Base-by-base conservation (phyloP, 495 filamentous ascomycete genomes). In the Lineolata rhizophorae region DNA sequence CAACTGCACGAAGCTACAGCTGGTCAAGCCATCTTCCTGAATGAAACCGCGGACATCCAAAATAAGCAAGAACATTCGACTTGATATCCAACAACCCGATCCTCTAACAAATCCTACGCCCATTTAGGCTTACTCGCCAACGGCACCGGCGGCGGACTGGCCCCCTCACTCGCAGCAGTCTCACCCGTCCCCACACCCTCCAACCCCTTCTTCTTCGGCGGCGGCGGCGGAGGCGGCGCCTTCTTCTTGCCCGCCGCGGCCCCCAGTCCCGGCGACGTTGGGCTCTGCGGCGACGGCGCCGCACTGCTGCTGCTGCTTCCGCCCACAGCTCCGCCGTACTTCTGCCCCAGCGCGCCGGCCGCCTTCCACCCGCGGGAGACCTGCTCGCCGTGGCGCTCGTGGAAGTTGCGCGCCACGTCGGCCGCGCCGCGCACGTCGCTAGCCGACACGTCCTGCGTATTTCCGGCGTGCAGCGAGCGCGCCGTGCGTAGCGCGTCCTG, bases 381-480 rank as follows among this genome's bases (percentile, higher is more conserved):
- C 45, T 82, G 70, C 17, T 72, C 75, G 3, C 68, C 68, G 47
- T 82, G 75, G 29, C 71, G 39, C 47, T 78, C 40, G 71, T 77
- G 32, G 16, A 30, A 13, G 14, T 18, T 18, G 6, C 16, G 6
- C 11, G 16, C 28, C 28, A 18, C 16, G 14, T 8, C 16, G 6
- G 28, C 28, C 16, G 28, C 28, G 14, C 16, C 14, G 6, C 28
- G 28, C 14, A 14, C 28, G 14, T 30, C 28, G 6, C 6, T 8
- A 18, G 14, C 6, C 6, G 6, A 8, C 16, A 30, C 28, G 28
- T 70, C 70, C 8, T 65, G 57, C 16, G 74, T 72, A n/a, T 57
- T 56, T 2, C 62, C 62, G 12, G 71, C 61, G 12, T 54, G 60
- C 37, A 75, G 60, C 5, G 51, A 48, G 9, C 56, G 35, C 5